Conservation (phyloP, 2,329 filamentous ascomycete species). For the Venturia oleaginea region DNA sequence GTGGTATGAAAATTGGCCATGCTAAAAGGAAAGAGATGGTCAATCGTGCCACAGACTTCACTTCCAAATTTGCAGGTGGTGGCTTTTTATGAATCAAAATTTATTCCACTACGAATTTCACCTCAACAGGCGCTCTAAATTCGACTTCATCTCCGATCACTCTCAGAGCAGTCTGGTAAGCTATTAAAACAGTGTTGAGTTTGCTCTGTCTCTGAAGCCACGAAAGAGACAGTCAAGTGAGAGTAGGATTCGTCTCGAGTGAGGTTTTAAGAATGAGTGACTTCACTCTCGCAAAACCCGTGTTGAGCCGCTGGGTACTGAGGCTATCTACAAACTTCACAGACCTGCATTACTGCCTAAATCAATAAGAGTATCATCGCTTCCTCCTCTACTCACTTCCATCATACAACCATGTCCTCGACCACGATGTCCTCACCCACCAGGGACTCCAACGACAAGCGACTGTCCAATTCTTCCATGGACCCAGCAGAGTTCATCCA, state of each 20-base stretch:
- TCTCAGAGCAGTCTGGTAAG: neutral
- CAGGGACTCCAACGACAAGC: neutral
- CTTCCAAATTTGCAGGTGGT: conserved; percentile 70
- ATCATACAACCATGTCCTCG: neutral
- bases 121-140: neutral
- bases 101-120: neutral
- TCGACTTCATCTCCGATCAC: neutral
- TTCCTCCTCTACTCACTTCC: neutral
- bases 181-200: neutral
- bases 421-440: neutral
- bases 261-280: neutral
- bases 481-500: conserved; percentile 6
- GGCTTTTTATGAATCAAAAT: conserved; percentile 40
- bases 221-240: neutral
- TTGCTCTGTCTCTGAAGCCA: neutral
- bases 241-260: neutral
- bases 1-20: conserved; percentile 61
- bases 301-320: neutral
- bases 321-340: neutral
- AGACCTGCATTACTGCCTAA: neutral
- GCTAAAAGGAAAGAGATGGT: conserved; percentile 71
- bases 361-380: neutral
- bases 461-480: neutral
- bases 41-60: conserved; percentile 71
- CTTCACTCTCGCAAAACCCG: neutral